These are phyloP conservation scores for Phytophthora capsici DNA, from an alignment of 352 stramenopile genomes.

Conservation along the genomic window DNA sequence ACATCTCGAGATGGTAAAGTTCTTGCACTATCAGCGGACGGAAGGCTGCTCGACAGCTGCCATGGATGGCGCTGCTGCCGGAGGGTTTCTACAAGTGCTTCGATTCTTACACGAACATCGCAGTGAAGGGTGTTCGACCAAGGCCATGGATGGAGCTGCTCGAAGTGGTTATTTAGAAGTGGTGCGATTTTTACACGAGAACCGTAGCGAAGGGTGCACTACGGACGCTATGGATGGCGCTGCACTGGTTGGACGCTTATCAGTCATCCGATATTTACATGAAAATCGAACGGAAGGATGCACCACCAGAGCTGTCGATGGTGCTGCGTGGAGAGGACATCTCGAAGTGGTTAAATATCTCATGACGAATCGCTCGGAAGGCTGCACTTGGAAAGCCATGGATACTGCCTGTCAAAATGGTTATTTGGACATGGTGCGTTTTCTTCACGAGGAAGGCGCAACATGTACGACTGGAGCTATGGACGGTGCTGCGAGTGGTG, in stretches of 20 bases:
- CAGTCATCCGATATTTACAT: slow-evolving; percentile 46
- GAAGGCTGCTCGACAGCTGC: slow-evolving; percentile 41
- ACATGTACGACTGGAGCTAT: slow-evolving; percentile 39
- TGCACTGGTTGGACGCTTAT: slow-evolving; percentile 37
- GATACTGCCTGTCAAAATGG: slow-evolving; percentile 42
- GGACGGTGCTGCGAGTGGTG: slow-evolving; percentile 39
- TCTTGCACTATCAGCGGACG: slow-evolving; percentile 31
- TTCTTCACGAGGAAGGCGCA: slow-evolving; percentile 31
- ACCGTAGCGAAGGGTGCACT: slow-evolving; percentile 42
- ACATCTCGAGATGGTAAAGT: slow-evolving; percentile 32
- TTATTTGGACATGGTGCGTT: slow-evolving; percentile 31
- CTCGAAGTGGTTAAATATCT: slow-evolving; percentile 45
- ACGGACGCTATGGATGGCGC: slow-evolving; percentile 47
- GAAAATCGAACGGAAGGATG: slow-evolving; percentile 37
- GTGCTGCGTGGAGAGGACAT: slow-evolving; percentile 40
- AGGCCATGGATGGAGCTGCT: slow-evolving; percentile 45
- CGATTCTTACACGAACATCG: slow-evolving; percentile 41
- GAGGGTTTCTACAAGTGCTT: slow-evolving; percentile 39
- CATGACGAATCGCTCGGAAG: slow-evolving; percentile 31
- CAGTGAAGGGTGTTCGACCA: slow-evolving; percentile 37
- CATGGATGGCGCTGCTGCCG: slow-evolving; percentile 43
- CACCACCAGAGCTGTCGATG: slow-evolving; percentile 40
- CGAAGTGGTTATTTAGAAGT: slow-evolving; percentile 34
- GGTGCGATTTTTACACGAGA: slow-evolving; percentile 35
- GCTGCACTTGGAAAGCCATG: slow-evolving; percentile 41